phyloP scores from a whole-genome alignment of 202 grass and related monocot species.

The Zoysia matrella region DNA sequence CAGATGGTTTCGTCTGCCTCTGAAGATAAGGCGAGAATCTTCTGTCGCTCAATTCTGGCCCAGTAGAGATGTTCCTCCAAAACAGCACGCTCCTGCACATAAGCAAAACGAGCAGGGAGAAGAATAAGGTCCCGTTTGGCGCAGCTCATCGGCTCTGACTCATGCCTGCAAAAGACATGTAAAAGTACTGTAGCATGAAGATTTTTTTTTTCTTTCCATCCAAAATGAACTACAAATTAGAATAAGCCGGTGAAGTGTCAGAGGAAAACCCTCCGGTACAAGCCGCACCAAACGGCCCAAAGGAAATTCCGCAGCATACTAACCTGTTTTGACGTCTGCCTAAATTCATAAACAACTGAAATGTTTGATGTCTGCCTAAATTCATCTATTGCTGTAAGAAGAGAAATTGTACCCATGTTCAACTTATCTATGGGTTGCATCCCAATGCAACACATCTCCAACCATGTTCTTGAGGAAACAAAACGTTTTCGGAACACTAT shows the following conservation, averaged over 20 bases:
- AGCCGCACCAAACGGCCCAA: too few species aligned
- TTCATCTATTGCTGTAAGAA: background rate
- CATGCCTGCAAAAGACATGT: too few species aligned
- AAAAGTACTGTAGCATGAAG: too few species aligned
- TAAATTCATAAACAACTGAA: background rate
- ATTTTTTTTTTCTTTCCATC: too few species aligned
- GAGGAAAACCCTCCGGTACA: too few species aligned
- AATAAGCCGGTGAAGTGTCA: too few species aligned
- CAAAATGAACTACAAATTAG: too few species aligned
- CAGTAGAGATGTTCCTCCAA: slow-evolving; percentile 36
- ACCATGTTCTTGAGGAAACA: background rate
- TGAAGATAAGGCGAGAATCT: slow-evolving; percentile 8
- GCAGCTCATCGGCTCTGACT: too few species aligned
- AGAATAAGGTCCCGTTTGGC: background rate
- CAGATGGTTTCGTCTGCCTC: slow-evolving; percentile 49
- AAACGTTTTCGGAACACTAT: background rate
- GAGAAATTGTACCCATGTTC: background rate
- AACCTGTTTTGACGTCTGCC: too few species aligned
- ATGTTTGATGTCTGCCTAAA: background rate
- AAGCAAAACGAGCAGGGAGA: background rate
- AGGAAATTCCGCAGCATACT: too few species aligned
- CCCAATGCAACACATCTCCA: background rate
- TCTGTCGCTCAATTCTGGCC: slow-evolving; percentile 44
- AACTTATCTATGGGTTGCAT: background rate
- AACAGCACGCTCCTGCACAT: slow-evolving; percentile 1